Evolutionary conservation across 73 alveolate genomes (phyloP), one percentile per base, ranked within the genome.

Genomic region (Tetrahymena elliotti): DNA sequence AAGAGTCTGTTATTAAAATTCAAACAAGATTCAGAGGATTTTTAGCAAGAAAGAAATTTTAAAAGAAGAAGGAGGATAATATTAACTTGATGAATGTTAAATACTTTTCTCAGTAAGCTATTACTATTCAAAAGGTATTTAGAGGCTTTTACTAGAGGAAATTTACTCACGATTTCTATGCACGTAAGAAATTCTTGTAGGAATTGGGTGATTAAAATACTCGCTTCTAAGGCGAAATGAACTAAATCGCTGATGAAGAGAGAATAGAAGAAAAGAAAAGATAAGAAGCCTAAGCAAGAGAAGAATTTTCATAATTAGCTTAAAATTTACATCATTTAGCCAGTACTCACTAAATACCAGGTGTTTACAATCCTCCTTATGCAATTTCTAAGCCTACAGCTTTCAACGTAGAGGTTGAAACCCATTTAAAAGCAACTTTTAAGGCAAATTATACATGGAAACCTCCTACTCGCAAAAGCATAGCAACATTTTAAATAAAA

Each of bases 331-430:
- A 94, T 94, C 96, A 94, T 88, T 52, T 94, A 52, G 40, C 96
- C 24, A 83, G 94, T 40, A 94, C 96, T 22, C 68, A 88, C 15
- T 39, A 94, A 83, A 33, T 84, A 84, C 96, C 96, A 20, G 96
- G 96, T 52, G 93, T 94, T 15, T 94, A 47, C 93, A 94, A 94
- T 39, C 96, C 96, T 41, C 96, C 96, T 36, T 94, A 83, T 94
- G 96, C 96, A 33, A 84, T 84, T 33, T 93, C 92, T 33, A 94
- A 39, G 35, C 96, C 96, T 33, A 94, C 93, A 34, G 96, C 96
- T 1, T 94, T 94, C 92, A 94, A 94, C 53, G n/a, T 94, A 40
- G 96, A 94, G 33, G 96, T 94, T 47, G 96, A 94, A 52, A 94
- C 96, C n/a, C 94, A 94, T 38, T 53, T 94, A 24, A 94, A 88